A percentile compares a stretch with the other conserved stretches of the same genome.
phyloP scores from a whole-genome alignment of 2,329 filamentous ascomycete genomes.

The Sporothrix curviconia region DNA sequence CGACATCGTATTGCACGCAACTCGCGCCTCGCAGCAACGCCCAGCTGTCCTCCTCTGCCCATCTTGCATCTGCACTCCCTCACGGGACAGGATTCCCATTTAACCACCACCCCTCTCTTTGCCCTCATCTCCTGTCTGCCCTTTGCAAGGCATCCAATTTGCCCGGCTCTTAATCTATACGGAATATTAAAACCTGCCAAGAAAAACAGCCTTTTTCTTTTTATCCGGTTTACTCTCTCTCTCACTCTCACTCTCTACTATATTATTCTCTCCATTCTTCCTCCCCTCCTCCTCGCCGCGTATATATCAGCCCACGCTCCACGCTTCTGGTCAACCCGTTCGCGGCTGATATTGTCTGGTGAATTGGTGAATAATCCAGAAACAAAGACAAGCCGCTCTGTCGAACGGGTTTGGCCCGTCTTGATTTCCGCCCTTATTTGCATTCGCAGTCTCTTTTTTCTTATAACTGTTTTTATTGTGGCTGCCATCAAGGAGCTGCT shows the following conservation, averaged over 20 bases:
- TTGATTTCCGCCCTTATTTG: too few relatives aligned
- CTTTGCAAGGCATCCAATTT: background rate
- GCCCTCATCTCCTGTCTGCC: background rate
- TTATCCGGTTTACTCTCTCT: background rate
- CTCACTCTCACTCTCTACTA: too few relatives aligned
- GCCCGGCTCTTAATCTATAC: conserved; percentile 4
- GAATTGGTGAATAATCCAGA: too few relatives aligned
- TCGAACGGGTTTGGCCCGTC: too few relatives aligned
- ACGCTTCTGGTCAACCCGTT: background rate
- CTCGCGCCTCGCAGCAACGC: too few relatives aligned
- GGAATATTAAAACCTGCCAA: conserved; percentile 1
- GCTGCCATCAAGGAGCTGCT: background rate
- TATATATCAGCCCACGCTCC: background rate
- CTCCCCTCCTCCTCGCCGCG: background rate
- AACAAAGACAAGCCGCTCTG: too few relatives aligned
- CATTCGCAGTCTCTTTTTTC: too few relatives aligned
- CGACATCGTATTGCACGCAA: too few relatives aligned
- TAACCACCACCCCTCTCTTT: background rate
- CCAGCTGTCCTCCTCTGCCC: too few relatives aligned
- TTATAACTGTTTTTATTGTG: too few relatives aligned
- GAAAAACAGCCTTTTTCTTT: background rate
- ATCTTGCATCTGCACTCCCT: too few relatives aligned
- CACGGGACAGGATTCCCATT: too few relatives aligned
- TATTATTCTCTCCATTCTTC: background rate
- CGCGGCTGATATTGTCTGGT: background rate